These are phyloP conservation scores for Cryphonectria nitschkei DNA, from an alignment of 2,329 filamentous ascomycete species.

Conservation along the genomic window DNA sequence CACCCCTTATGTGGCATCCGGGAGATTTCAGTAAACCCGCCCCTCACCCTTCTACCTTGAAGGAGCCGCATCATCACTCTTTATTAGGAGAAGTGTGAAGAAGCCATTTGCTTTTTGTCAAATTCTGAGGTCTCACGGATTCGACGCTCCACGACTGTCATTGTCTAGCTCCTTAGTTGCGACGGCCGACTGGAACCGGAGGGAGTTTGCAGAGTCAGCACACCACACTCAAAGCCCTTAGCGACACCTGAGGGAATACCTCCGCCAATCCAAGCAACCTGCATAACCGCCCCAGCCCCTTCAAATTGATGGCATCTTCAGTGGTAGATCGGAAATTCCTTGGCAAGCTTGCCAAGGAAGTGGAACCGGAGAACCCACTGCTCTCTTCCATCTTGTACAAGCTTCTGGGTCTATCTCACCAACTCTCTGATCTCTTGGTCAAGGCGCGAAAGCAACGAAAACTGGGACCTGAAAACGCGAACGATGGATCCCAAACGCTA, in stretches of 20 bases:
- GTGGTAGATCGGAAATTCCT: conserved; percentile 98
- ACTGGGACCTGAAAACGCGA: conserved; percentile 71
- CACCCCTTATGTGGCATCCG: conserved; percentile 27
- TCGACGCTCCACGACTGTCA: background rate
- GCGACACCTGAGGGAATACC: background rate
- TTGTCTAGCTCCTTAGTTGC: background rate
- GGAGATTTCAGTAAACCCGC: conserved; percentile 10
- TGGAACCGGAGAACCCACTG: conserved; percentile 75
- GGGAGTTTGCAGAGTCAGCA: background rate
- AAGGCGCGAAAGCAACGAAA: conserved; percentile 81
- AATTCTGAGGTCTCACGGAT: background rate
- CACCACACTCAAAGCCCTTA: background rate
- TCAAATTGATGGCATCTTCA: conserved; percentile 79
- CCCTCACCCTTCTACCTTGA: conserved; percentile 18
- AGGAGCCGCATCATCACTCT: conserved; percentile 17
- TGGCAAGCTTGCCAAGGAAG: conserved; percentile 81
- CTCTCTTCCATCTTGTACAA: conserved; percentile 86
- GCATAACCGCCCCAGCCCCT: conserved; percentile 9
- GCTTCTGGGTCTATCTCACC: conserved; percentile 86
- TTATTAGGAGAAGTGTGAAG: conserved; percentile 12
- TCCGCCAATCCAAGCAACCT: background rate
- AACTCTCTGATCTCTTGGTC: conserved; percentile 82
- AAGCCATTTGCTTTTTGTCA: background rate
- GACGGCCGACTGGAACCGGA: background rate
- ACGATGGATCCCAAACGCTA: conserved; percentile 79